These are phyloP conservation scores for Candida ipomoeae DNA, from an alignment of 805 yeast genomes.

Conservation along the genomic window DNA sequence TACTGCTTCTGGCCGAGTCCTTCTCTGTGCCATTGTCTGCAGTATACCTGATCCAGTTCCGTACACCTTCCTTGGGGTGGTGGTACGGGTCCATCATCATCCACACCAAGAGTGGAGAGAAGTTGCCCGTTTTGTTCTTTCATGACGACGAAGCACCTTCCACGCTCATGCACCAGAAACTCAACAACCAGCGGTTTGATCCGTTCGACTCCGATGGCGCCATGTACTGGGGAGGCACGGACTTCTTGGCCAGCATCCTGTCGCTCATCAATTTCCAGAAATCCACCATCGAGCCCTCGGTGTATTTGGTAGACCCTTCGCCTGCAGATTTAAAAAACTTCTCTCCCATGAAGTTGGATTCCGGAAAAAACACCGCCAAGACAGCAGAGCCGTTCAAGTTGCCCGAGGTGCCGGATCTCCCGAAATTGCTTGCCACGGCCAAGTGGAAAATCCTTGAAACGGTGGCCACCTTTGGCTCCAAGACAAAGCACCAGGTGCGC, in stretches of 20 bases:
- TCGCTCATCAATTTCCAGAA: slow-evolving; percentile 58
- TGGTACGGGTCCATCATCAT: slow-evolving; percentile 88
- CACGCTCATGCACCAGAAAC: slow-evolving; percentile 57
- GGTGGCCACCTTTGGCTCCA: slow-evolving; percentile 69
- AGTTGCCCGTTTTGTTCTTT: slow-evolving; percentile 81
- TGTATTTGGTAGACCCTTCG: slow-evolving; percentile 76
- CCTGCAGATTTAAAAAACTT: slow-evolving; percentile 60
- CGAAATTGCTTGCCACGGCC: slow-evolving; percentile 56
- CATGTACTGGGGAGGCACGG: slow-evolving; percentile 89
- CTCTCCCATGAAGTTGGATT: slow-evolving; percentile 26
- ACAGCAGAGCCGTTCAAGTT: slow-evolving; percentile 19
- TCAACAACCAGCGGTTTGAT: slow-evolving; percentile 62
- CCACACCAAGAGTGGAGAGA: slow-evolving; percentile 62
- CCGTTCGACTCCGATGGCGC: slow-evolving; percentile 58
- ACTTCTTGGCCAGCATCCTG: slow-evolving; percentile 56
- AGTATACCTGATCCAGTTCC: slow-evolving; percentile 73
- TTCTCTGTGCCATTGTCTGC: slow-evolving; percentile 59
- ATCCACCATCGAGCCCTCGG: slow-evolving; percentile 67
- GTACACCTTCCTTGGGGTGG: slow-evolving; percentile 81
- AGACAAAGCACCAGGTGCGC: slow-evolving; percentile 49
- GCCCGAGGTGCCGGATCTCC: slow-evolving; percentile 23
- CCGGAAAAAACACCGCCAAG: background rate
- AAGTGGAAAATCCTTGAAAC: slow-evolving; percentile 86
- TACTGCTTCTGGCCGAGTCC: slow-evolving; percentile 21
- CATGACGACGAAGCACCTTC: slow-evolving; percentile 87